Base-by-base conservation (phyloP, 768 basidiomycete genomes). In the Amanita pseudoporphyria region DNA sequence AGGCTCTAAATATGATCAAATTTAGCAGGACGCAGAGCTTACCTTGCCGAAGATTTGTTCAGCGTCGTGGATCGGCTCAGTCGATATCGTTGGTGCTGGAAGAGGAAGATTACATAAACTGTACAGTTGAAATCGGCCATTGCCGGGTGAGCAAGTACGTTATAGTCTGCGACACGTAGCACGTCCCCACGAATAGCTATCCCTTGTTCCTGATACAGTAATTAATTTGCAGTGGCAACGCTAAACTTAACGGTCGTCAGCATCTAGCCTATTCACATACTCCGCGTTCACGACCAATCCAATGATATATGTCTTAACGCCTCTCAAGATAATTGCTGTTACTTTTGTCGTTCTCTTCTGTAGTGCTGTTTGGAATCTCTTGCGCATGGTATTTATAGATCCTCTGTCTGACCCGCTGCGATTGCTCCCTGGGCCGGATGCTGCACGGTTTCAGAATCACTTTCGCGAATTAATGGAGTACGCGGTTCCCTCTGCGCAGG, bases 331-430 rank as follows among this genome's bases (percentile, higher is more conserved):
- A 36, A 53, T 62, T 24, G 47, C 57, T 32, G 56, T 70, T 18
- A 62, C 60, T 19, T 28, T 62, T 35, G 53, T 60, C 39, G 56
- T 70, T 45, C 54, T 70, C 35, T 18, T 72, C 37, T 62, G 66
- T 14, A 64, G 68, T 55, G 67, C 61, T 30, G 21, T 66, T 10
- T 30, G 65, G 14, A 74, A 72, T 69, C 57, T 76, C 47, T 41
- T 74, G 41, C 67, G 76, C 52, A 57, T 73, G 59, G 50, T 77
- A 16, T 31, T 73, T 33, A 44, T 77, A 16, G 56, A 64, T n/a
- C 76, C 78, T 12, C 58, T 65, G 3, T 67, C 62, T 35, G 77
- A 79, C 58, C 76, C 77, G 14, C 61, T 80, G 40, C 58, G 64
- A 45, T 62, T 68, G 30, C 58, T 80, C 10, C 74, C 74, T 32